phyloP scores from a whole-genome alignment of 805 yeast species.

The Kazachstania psychrophila region DNA sequence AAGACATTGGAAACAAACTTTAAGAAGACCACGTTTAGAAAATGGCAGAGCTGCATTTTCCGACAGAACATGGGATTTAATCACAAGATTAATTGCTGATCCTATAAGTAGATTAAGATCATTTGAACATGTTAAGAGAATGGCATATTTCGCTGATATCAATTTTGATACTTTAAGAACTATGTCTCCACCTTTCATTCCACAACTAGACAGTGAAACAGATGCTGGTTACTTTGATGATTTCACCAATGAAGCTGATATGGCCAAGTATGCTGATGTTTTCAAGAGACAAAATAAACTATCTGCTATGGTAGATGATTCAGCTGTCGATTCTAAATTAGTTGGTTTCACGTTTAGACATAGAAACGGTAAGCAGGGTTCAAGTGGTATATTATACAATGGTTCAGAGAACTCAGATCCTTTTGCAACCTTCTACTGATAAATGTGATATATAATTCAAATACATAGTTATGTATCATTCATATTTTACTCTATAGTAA shows the following conservation, averaged over 20 bases:
- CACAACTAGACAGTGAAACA: slow-evolving; percentile 91
- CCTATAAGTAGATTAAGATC: slow-evolving; percentile 67
- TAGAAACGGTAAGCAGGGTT: slow-evolving; percentile 36
- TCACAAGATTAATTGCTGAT: slow-evolving; percentile 69
- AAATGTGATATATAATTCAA: too few relatives aligned
- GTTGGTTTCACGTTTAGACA: slow-evolving; percentile 96
- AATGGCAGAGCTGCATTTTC: slow-evolving; percentile 89
- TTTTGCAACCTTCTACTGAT: slow-evolving; percentile 28
- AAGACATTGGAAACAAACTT: slow-evolving; percentile 83
- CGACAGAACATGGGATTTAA: slow-evolving; percentile 91
- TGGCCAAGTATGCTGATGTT: slow-evolving; percentile 96
- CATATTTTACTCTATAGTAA: too few relatives aligned
- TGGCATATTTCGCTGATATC: slow-evolving; percentile 76
- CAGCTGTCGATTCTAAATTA: slow-evolving; percentile 59
- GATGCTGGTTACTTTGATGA: slow-evolving; percentile 99
- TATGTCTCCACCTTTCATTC: slow-evolving; percentile 87
- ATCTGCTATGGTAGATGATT: slow-evolving; percentile 53
- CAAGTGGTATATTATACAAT: slow-evolving; percentile 30
- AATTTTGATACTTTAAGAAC: slow-evolving; percentile 65
- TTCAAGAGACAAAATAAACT: slow-evolving; percentile 84
- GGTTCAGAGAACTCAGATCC: slow-evolving; percentile 32
- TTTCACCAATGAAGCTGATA: slow-evolving; percentile 89
- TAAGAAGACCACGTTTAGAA: slow-evolving; percentile 83
- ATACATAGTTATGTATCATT: too few relatives aligned
- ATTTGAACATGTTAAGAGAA: slow-evolving; percentile 70